These are phyloP conservation scores for Yamagishiella unicocca DNA, from an alignment of 139 green algal species.

Conservation along the genomic window DNA sequence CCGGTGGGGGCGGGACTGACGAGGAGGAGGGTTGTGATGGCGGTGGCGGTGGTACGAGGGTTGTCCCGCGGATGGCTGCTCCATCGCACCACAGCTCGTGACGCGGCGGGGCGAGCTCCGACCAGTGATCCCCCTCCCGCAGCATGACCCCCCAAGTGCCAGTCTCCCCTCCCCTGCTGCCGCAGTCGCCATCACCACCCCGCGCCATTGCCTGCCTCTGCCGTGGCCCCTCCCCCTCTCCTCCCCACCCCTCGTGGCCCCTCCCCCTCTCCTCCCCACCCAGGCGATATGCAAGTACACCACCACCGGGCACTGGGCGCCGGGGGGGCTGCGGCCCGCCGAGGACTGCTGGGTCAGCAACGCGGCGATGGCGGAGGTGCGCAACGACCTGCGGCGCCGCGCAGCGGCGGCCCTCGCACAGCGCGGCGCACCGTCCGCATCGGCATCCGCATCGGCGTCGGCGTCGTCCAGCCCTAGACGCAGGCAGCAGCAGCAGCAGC, in stretches of 20 bases:
- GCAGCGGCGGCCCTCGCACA: neutral
- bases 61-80: no score
- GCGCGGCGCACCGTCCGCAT: neutral
- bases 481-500: neutral
- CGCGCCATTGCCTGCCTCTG: no score
- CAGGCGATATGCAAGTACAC: conserved; percentile 16
- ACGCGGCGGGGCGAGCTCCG: no score
- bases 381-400: neutral
- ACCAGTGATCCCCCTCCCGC: no score
- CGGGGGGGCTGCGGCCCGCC: conserved; percentile 7
- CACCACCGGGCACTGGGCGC: conserved; percentile 35
- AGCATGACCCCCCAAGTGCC: no score
- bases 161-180: no score
- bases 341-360: conserved; percentile 48
- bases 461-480: neutral
- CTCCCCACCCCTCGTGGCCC: neutral
- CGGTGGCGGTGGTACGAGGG: no score
- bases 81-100: no score
- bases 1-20: no score
- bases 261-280: neutral
- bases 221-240: no score
- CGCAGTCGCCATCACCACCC: no score
- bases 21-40: no score
- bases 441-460: neutral
- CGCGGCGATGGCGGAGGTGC: conserved; percentile 33